Evolutionary conservation across 345 rosid genomes (phyloP), one percentile per base, ranked within the genome.

Genomic region (Rubroshorea leprosula): DNA sequence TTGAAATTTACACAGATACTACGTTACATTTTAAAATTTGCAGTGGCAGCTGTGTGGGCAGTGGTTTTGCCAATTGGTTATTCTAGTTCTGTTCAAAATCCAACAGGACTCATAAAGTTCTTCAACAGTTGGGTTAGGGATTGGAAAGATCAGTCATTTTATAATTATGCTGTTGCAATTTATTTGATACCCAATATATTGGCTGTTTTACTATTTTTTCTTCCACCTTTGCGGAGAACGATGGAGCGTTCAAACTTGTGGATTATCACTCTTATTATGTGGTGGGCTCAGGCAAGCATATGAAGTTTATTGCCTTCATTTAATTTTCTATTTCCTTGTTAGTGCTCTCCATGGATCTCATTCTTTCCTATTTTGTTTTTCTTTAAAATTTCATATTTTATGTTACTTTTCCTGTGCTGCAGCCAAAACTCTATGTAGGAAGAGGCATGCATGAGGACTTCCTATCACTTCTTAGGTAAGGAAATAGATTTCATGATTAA

Each of bases 371-470:
- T 47, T 25, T 20, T 23, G 18, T 14, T 48, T 58, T 25, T 15
- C 24, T 51, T 51, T 52, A 49, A 29, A 19, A 12, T 62, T 60
- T 17, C 47, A 45, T 29, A 18, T 23, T 27, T 41, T 26, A 22
- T 14, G 15, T 54, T 16, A 6, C 2, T 55, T 54, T 60, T 58
- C 23, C 58, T 23, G 25, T 66, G 31, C 14, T 75, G 64, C 95
- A 93, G 90, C 97, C 97, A 60, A 90, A 90, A 71, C 67, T 85
- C 57, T 93, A 87, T 67, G 68, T 93, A 55, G 97, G 99, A 69
- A 81, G 99, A 80, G 97, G 99, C 72, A 85, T 93, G 96, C 99
- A 87, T 69, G 99, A 87, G 77, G 87, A 82, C 35, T 67, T 81
- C 64, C 77, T 85, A 66, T 80, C 97, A 58, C 92, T 87, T 71